A percentile compares a stretch with the other conserved stretches of the same genome.
phyloP scores from a whole-genome alignment of 495 filamentous ascomycete species.

The Letharia lupina region DNA sequence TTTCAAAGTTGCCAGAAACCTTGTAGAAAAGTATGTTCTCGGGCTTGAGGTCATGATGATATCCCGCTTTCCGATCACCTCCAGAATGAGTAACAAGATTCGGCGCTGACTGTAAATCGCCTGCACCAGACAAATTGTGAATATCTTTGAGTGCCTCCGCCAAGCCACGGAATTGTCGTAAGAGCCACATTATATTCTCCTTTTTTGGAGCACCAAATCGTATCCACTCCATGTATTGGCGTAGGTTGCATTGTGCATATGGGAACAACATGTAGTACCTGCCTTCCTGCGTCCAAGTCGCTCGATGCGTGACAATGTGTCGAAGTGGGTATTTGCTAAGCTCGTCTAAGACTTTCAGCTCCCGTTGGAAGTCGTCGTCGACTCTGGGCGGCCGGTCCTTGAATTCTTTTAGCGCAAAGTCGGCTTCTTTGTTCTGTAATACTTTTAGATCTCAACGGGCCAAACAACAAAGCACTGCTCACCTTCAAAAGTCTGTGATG shows the following conservation, averaged over 20 bases:
- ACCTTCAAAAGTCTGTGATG: constrained; percentile 19
- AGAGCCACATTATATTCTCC: constrained; percentile 18
- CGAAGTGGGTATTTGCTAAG: background rate
- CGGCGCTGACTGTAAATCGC: background rate
- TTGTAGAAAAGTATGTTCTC: constrained; percentile 33
- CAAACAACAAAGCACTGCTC: background rate
- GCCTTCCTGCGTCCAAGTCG: constrained; percentile 16
- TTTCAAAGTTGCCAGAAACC: constrained; percentile 12
- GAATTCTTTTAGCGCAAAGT: constrained; percentile 20
- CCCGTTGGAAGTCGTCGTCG: background rate
- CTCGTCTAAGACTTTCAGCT: constrained; percentile 11
- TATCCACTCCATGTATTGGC: constrained; percentile 19
- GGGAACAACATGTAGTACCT: constrained; percentile 27
- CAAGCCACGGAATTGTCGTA: constrained; percentile 24
- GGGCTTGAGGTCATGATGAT: constrained; percentile 31
- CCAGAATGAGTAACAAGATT: background rate
- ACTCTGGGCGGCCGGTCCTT: background rate
- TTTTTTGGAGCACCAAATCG: background rate
- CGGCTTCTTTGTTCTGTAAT: constrained; percentile 1
- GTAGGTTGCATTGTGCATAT: constrained; percentile 26
- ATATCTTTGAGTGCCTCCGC: constrained; percentile 21
- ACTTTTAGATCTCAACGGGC: background rate
- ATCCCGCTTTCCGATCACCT: constrained; percentile 4
- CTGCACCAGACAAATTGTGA: background rate
- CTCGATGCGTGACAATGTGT: constrained; percentile 18